phyloP scores from a whole-genome alignment of 116 monocot genomes.

The Papilionanthe hybrid region DNA sequence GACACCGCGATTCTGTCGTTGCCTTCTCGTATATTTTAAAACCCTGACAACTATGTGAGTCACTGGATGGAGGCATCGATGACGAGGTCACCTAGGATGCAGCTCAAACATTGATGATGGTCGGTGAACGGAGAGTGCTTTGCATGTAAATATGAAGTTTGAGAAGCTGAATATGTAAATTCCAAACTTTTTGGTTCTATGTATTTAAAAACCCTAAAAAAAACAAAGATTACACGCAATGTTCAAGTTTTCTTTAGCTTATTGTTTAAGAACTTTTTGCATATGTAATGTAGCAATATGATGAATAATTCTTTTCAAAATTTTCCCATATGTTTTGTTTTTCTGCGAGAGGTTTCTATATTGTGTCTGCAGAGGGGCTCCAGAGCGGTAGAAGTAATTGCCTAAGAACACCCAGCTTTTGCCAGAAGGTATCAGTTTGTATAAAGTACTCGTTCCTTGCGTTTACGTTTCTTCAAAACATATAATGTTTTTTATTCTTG shows the following conservation, averaged over 20 bases:
- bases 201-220: not conserved
- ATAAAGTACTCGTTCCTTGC: not conserved
- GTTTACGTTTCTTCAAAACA: not conserved
- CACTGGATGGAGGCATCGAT: too few relatives aligned
- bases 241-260: not conserved
- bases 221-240: not conserved
- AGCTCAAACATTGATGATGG: too few relatives aligned
- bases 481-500: not conserved
- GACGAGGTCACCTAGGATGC: too few relatives aligned
- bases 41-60: too few relatives aligned
- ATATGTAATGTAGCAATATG: not conserved
- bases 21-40: too few relatives aligned
- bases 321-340: not conserved
- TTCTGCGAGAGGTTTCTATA: not conserved
- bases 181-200: too few relatives aligned
- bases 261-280: not conserved
- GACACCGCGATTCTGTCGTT: too few relatives aligned
- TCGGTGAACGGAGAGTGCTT: too few relatives aligned
- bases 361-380: not conserved
- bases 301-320: too few relatives aligned
- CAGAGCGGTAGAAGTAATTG: not conserved
- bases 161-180: too few relatives aligned
- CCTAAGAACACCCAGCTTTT: not conserved
- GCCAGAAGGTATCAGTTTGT: not conserved
- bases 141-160: too few relatives aligned